Base-by-base conservation (phyloP, 495 filamentous ascomycete genomes). In the Xylaria castorea region DNA sequence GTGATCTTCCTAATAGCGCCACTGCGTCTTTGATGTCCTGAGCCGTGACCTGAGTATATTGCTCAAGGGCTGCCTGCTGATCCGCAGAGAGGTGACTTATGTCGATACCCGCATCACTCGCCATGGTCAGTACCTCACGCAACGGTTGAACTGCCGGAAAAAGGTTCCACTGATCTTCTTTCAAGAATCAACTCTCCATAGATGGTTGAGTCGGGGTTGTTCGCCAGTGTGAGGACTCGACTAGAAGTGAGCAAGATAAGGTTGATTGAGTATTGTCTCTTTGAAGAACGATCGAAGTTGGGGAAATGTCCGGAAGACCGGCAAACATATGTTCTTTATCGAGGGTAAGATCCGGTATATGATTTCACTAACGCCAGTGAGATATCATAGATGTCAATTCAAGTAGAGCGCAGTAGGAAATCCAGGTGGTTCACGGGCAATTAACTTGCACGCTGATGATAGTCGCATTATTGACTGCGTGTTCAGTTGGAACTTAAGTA, bases 21-120 rank as follows among this genome's bases (percentile, higher is more conserved):
- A 98, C 87, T 8, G 96, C 97, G 73, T 93, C 90, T 50, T 87
- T 84, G 62, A 88, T 80, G 46, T 94, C 91, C 80, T 97, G 94
- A 72, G 93, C 89, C 8, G 96, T 98, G 34, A 99, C 92, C 51
- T 93, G 86, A 36, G 90, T 95, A 80, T 93, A 98, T 75, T 95
- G 95, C 69, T 95, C 91, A 44, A 99, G 87, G 62, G 92, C 92
- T 34, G 89, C 85, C 78, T 91, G 92, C 86, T 98, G 94, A 73
- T 85, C 87, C 61, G 89, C 84, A 20, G 90, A 91, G 62, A 98
- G 93, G 80, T 87, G 84, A 71, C 85, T 81, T 71, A 93, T 85
- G 78, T 97, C 92, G 46, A 88, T 75, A 5, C 81, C 85, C 30
- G 73, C 75, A 71, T 76, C 77, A 72, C 70, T 75, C 61, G 83